These are phyloP conservation scores for Zea luxurians DNA, from an alignment of 176 grass and related monocot species.

Conservation along the genomic window DNA sequence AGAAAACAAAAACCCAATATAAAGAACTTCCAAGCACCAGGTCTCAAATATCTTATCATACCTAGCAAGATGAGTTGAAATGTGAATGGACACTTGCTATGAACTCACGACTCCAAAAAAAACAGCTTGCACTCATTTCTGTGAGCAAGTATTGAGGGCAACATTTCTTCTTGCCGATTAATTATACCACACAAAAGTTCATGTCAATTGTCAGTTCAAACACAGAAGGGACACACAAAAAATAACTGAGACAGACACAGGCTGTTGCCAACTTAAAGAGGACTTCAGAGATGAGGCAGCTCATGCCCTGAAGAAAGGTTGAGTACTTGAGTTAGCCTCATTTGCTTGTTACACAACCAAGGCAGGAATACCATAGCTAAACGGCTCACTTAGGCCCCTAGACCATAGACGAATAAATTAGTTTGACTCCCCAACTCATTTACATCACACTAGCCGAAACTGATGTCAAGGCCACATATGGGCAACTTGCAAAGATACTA, in stretches of 20 bases:
- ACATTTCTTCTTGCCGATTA: constrained; percentile 16
- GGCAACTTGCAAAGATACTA: constrained; percentile 37
- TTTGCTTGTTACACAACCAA: constrained; percentile 22
- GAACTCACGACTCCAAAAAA: constrained; percentile 37
- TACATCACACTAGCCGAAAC: constrained; percentile 25
- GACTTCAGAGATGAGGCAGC: not conserved
- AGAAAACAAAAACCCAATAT: constrained; percentile 14
- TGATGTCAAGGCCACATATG: not conserved
- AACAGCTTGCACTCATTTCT: constrained; percentile 13
- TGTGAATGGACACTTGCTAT: constrained; percentile 23
- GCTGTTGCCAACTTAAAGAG: not conserved
- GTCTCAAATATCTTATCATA: constrained; percentile 35
- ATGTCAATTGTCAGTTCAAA: constrained; percentile 1
- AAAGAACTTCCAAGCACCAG: not conserved
- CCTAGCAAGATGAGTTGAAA: constrained; percentile 25
- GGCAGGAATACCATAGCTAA: not conserved
- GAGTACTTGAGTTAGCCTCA: constrained; percentile 9
- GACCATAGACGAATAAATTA: not conserved
- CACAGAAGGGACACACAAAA: not conserved
- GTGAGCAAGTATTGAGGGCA: constrained; percentile 12
- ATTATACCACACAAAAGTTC: constrained; percentile 8
- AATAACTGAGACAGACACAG: not conserved
- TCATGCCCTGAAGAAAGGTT: constrained; percentile 22
- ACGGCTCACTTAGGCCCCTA: constrained; percentile 13
- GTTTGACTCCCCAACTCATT: constrained; percentile 22